Evolutionary conservation across 805 yeast species (phyloP).

Genomic region (Komagataella phaffii): DNA sequence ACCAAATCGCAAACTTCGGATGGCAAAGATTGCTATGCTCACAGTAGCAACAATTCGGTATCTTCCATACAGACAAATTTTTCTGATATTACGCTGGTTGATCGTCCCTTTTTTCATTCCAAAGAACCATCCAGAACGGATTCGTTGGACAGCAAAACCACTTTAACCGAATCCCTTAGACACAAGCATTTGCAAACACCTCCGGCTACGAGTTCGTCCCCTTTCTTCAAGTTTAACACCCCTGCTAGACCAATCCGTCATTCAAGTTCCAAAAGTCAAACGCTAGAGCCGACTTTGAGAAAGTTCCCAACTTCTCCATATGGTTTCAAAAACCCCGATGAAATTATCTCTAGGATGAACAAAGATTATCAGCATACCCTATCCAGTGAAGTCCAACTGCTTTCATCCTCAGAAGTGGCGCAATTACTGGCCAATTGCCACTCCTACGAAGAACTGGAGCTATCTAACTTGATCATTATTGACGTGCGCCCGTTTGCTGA

Average conservation of each 20-base stretch:
- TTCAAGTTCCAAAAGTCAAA: background rate
- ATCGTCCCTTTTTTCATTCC: background rate
- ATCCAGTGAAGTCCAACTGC: background rate
- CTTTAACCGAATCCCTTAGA: background rate
- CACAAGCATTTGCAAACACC: background rate
- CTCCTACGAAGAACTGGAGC: background rate
- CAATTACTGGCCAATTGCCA: slow-evolving; percentile 13
- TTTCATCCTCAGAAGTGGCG: slow-evolving; percentile 3
- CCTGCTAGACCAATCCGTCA: background rate
- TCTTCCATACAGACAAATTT: background rate
- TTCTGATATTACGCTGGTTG: background rate
- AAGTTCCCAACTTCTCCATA: background rate
- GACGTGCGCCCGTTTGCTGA: slow-evolving; percentile 80
- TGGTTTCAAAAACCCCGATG: background rate
- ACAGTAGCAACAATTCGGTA: background rate
- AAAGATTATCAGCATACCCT: background rate
- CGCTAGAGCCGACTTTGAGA: background rate
- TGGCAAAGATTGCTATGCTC: background rate
- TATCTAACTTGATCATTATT: slow-evolving; percentile 27
- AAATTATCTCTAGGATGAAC: background rate
- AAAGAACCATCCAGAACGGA: background rate
- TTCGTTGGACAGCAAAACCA: background rate
- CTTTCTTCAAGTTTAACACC: background rate
- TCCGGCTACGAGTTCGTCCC: background rate
- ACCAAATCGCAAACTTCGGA: background rate